Evolutionary conservation across 192 early-diverging fungal genomes (phyloP), one percentile per base, ranked within the genome.

Genomic region (Dissophora ornata): DNA sequence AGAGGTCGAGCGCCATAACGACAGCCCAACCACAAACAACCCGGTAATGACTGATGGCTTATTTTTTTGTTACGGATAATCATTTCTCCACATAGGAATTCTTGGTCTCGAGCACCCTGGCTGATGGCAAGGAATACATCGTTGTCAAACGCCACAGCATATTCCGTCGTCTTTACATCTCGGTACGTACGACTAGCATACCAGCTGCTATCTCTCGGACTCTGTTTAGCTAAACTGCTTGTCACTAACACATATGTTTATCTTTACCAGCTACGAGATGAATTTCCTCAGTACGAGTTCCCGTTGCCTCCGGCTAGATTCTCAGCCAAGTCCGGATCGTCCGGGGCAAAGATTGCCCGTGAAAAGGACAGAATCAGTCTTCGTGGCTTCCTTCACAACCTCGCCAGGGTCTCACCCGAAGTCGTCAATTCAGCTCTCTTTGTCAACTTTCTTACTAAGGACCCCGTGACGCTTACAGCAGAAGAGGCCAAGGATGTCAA

Each of bases 311-410:
- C 87, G 3, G 56, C 62, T 3, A 86, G 82, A 42, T 68, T 53
- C 26, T 69, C 79, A 19, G 25, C 55, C 25, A 71, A 71, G 25
- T 62, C 60, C 6, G 41, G 67, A 44, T 54, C 61, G 1, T 49
- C 67, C 1, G 61, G 65, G 25, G 30, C 62, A n/a, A 57, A 52
- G 6, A 36, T 71, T 15, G 68, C 79, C 11, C 75, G 82, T 6
- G 87, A 88, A 59, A 85, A 83, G 52, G 83, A 88, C 64, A 77
- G 87, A 1, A 47, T 84, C 48, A 62, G 73, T 24, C 69, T 84
- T 18, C 78, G 83, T 25, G 80, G 73, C 0, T 86, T 82, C 22
- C 41, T 88, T 4, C 78, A 69, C 26, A 61, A 71, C 11, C 36
- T 88, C 0, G 71, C 78, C 29, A 69, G 54, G 45, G 38, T 48